Conservation (phyloP, 176 grass and related monocot species). For the Juncus inflexus region DNA sequence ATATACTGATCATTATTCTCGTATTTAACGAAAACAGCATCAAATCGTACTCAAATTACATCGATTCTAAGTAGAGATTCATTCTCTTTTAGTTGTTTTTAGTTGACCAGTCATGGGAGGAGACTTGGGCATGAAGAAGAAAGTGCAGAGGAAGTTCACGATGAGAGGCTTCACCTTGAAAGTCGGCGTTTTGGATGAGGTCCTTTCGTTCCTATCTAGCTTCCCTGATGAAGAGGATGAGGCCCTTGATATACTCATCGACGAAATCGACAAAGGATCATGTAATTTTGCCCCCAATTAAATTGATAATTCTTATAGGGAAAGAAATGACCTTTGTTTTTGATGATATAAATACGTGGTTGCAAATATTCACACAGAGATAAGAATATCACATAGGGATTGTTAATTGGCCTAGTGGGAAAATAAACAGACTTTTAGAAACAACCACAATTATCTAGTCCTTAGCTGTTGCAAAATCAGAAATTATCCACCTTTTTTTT, state of each 20-base stretch:
- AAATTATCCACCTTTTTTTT: too few relatives aligned
- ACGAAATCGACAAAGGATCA: conserved; percentile 69
- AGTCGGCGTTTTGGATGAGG: conserved; percentile 77
- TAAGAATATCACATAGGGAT: too few relatives aligned
- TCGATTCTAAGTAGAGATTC: too few relatives aligned
- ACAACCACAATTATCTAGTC: too few relatives aligned
- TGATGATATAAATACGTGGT: neutral
- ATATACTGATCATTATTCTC: too few relatives aligned
- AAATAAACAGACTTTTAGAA: too few relatives aligned
- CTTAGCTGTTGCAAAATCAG: too few relatives aligned
- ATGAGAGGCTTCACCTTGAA: conserved; percentile 85
- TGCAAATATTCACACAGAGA: neutral
- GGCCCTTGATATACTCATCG: conserved; percentile 58
- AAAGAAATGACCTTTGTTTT: neutral
- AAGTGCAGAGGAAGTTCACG: conserved; percentile 74
- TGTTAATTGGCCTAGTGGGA: too few relatives aligned
- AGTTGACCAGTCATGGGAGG: neutral
- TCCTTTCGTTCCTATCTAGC: conserved; percentile 52
- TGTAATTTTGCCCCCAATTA: too few relatives aligned
- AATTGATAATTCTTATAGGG: neutral
- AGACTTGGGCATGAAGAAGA: conserved; percentile 47
- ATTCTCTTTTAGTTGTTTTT: too few relatives aligned
- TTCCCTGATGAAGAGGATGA: conserved; percentile 79
- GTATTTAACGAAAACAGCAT: too few relatives aligned
- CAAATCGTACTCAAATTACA: too few relatives aligned